Percentiles rank a stretch among this genome's conserved stretches.
phyloP scores from a whole-genome alignment of 2,329 filamentous ascomycete species.

The Bimuria novae-zelandiae region DNA sequence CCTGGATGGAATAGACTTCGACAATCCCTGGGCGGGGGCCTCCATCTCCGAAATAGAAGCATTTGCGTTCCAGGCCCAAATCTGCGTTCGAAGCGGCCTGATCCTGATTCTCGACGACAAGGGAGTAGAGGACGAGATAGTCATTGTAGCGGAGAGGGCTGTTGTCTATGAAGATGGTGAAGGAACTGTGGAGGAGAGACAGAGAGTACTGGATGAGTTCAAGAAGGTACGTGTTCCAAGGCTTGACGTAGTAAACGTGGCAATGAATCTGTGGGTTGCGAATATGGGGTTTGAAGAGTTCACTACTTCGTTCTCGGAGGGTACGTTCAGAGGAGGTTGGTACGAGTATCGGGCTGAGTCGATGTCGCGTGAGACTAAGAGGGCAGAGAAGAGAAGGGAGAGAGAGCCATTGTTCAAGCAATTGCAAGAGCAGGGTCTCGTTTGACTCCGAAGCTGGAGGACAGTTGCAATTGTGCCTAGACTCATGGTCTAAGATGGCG shows the following conservation, averaged over 20 bases:
- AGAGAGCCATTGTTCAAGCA: neutral
- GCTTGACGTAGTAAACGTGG: neutral
- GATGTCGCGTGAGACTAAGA: neutral
- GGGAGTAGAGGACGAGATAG: neutral
- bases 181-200: neutral
- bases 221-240: neutral
- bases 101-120: neutral
- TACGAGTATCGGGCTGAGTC: neutral
- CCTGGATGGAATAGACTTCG: neutral
- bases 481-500: too few relatives aligned
- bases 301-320: neutral
- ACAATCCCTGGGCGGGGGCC: neutral
- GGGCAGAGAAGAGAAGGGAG: neutral
- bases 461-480: too few relatives aligned
- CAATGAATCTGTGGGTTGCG: neutral
- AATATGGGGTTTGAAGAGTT: neutral
- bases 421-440: neutral
- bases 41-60: neutral
- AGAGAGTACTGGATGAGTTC: neutral
- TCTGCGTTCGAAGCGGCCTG: neutral
- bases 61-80: neutral
- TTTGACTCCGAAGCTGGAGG: neutral
- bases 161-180: neutral
- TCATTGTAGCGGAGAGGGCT: neutral
- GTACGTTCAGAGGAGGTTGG: neutral